Percentiles rank a stretch among this genome's conserved stretches.
phyloP scores from a whole-genome alignment of 1,139 yeast species.

The Hemisphaericaspora subhashii region DNA sequence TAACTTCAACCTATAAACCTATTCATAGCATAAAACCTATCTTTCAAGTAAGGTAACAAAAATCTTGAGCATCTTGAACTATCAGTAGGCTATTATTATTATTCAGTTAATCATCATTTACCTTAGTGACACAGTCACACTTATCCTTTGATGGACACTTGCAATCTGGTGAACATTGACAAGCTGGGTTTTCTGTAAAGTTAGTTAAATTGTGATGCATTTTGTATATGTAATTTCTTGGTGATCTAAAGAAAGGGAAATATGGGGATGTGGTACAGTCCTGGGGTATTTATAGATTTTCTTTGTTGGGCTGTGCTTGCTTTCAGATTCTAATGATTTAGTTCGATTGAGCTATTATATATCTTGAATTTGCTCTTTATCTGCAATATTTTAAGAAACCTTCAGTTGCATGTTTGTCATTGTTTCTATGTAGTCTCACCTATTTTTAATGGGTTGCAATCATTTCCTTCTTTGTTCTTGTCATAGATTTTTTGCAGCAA shows the following conservation, averaged over 20 bases:
- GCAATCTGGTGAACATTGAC: constrained; percentile 1
- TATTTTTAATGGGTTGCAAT: neutral
- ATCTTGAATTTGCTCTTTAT: too few relatives aligned
- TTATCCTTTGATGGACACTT: neutral
- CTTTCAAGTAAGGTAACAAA: neutral
- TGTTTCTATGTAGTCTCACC: too few relatives aligned
- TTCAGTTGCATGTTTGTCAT: too few relatives aligned
- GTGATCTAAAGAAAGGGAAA: neutral
- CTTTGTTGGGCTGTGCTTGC: too few relatives aligned
- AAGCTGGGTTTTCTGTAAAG: neutral
- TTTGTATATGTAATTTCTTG: neutral
- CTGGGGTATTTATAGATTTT: neutral
- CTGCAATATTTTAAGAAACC: too few relatives aligned
- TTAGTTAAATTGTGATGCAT: neutral
- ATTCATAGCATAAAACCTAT: neutral
- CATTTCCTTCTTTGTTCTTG: neutral
- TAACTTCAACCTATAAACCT: neutral
- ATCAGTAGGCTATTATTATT: neutral
- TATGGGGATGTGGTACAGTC: neutral
- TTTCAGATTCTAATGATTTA: too few relatives aligned
- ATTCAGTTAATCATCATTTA: neutral
- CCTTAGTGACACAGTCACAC: neutral
- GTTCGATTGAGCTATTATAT: too few relatives aligned
- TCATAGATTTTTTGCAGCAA: neutral
- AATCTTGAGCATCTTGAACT: neutral